Percentiles rank a stretch among this genome's conserved stretches.
These are phyloP conservation scores for Persicaria maculosa DNA, from an alignment of 148 eudicot genomes.

Conservation along the genomic window DNA sequence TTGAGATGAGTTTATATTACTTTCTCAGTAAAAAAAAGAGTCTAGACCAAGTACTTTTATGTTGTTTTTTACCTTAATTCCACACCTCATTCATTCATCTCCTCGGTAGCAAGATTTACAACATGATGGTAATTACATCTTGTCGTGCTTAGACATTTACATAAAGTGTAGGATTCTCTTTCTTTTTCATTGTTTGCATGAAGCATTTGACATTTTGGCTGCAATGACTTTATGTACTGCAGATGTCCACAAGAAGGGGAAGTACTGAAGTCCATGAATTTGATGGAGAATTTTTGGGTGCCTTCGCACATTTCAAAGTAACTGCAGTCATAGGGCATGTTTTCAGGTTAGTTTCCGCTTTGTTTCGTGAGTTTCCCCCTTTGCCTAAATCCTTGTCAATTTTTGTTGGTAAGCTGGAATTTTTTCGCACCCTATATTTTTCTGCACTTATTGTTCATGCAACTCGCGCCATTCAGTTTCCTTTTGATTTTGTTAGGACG, in stretches of 20 bases:
- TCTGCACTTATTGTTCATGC: not conserved
- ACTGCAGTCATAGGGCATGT: constrained; percentile 98
- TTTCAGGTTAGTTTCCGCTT: constrained; percentile 53
- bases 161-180: not conserved
- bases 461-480: not conserved
- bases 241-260: constrained; percentile 88
- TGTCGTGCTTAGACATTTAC: not conserved
- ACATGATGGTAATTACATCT: not conserved
- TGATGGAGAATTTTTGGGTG: constrained; percentile 64
- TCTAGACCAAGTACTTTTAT: too few relatives aligned
- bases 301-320: constrained; percentile 54
- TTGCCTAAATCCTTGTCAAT: not conserved
- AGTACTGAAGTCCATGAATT: constrained; percentile 94
- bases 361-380: not conserved
- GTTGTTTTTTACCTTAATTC: too few relatives aligned
- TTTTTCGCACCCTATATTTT: not conserved
- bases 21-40: too few relatives aligned
- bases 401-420: not conserved
- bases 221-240: constrained; percentile 11
- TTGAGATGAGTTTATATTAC: too few relatives aligned
- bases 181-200: not conserved
- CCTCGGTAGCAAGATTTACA: too few relatives aligned
- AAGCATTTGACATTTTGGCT: not conserved
- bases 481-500: constrained; percentile 5
- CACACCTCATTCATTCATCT: too few relatives aligned